A percentile compares a stretch with the other conserved stretches of the same genome.
Evolutionary conservation across 371 early-diverging fungal genomes (phyloP).

Genomic region (Haplosporangium sp.): DNA sequence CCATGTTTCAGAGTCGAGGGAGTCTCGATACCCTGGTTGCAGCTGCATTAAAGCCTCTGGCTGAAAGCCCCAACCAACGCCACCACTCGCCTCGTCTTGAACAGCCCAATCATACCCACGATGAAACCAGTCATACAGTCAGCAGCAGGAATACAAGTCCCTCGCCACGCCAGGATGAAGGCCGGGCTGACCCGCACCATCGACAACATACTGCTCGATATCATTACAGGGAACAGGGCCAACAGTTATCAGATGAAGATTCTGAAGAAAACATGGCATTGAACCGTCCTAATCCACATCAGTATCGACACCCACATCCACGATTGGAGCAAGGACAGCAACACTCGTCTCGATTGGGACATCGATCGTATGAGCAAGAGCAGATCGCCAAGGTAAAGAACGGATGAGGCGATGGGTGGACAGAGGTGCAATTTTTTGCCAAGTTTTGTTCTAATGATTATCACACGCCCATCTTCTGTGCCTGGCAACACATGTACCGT

Average conservation of each 20-base stretch:
- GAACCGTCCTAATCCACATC: not conserved
- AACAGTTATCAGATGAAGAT: constrained; percentile 30
- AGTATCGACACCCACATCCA: not conserved
- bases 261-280: constrained; percentile 22
- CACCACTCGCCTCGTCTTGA: constrained; percentile 4
- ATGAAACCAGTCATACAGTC: not conserved
- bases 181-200: not conserved
- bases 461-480: no score
- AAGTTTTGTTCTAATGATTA: no score
- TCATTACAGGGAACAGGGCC: constrained; percentile 32
- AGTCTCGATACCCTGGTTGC: constrained; percentile 45
- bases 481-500: no score
- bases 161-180: not conserved
- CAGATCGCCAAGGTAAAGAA: constrained; percentile 8
- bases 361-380: constrained; percentile 3
- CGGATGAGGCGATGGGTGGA: not conserved
- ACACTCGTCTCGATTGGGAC: not conserved
- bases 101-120: not conserved
- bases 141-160: not conserved
- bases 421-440: not conserved
- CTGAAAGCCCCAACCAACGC: constrained; percentile 8
- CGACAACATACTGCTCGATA: constrained; percentile 10
- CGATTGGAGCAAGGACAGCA: not conserved
- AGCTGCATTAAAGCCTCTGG: constrained; percentile 45
- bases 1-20: constrained; percentile 27